These are phyloP conservation scores for Metarhizium robertsii DNA, from an alignment of 2,329 filamentous ascomycete species.

Conservation along the genomic window DNA sequence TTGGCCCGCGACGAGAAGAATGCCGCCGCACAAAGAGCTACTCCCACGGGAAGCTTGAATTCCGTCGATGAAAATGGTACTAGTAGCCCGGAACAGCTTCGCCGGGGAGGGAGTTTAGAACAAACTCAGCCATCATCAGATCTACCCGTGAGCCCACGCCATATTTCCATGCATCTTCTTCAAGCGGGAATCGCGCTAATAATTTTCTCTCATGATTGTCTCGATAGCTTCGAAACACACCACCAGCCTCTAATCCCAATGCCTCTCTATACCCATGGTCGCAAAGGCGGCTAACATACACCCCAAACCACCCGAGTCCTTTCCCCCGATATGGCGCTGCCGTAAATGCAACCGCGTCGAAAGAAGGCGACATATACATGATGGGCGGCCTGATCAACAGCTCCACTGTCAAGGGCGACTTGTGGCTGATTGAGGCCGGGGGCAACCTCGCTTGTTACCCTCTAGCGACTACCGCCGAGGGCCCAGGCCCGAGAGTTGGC, in stretches of 20 bases:
- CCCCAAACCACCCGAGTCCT: slow-evolving; percentile 70
- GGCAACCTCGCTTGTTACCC: slow-evolving; percentile 85
- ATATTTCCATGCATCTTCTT: background rate
- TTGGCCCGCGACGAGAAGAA: slow-evolving; percentile 44
- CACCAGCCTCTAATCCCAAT: slow-evolving; percentile 48
- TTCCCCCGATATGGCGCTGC: slow-evolving; percentile 97
- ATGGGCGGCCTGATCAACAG: slow-evolving; percentile 97
- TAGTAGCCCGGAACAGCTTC: slow-evolving; percentile 55
- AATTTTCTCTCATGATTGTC: background rate
- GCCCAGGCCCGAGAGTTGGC: slow-evolving; percentile 87
- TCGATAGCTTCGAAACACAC: slow-evolving; percentile 48
- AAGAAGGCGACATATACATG: slow-evolving; percentile 94
- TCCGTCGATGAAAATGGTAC: slow-evolving; percentile 53
- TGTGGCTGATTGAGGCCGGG: slow-evolving; percentile 95
- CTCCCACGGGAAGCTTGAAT: slow-evolving; percentile 69
- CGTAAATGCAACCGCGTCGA: slow-evolving; percentile 84
- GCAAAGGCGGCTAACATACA: slow-evolving; percentile 78
- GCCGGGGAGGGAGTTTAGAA: slow-evolving; percentile 42
- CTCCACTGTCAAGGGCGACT: slow-evolving; percentile 88
- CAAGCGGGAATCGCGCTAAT: background rate
- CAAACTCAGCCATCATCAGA: slow-evolving; percentile 30
- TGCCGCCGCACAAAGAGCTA: slow-evolving; percentile 45
- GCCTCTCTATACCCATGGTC: slow-evolving; percentile 93
- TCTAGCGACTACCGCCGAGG: slow-evolving; percentile 83
- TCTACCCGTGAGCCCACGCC: slow-evolving; percentile 28